Percentiles rank a stretch among this genome's conserved stretches.
Conservation (phyloP, 805 yeast genomes). For the Vanderwaltozyma verrucispora region DNA sequence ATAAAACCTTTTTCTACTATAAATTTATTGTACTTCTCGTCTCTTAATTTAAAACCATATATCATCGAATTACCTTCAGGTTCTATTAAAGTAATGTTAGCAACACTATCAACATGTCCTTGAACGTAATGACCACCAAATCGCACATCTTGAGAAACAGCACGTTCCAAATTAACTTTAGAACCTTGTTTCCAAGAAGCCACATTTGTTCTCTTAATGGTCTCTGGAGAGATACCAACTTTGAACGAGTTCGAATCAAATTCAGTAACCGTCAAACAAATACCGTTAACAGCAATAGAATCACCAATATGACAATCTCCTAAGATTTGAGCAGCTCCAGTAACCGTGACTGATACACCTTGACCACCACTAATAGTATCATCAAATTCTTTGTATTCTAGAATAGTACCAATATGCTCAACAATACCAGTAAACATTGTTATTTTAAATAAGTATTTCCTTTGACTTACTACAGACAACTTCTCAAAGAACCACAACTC, state of each 20-base stretch:
- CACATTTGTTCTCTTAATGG: slow-evolving; percentile 70
- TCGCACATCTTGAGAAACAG: slow-evolving; percentile 64
- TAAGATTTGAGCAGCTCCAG: slow-evolving; percentile 51
- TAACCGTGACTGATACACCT: slow-evolving; percentile 63
- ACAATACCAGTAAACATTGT: slow-evolving; percentile 91
- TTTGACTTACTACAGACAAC: too few species aligned
- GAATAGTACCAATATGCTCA: slow-evolving; percentile 60
- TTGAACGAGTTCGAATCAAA: slow-evolving; percentile 54
- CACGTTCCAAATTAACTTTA: slow-evolving; percentile 83
- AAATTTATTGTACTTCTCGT: slow-evolving; percentile 47
- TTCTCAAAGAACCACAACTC: too few species aligned
- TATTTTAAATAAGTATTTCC: too few species aligned
- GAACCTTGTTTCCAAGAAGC: slow-evolving; percentile 48
- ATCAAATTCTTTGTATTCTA: slow-evolving; percentile 12
- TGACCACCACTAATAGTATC: slow-evolving; percentile 21
- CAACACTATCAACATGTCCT: slow-evolving; percentile 93
- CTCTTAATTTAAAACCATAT: slow-evolving; percentile 64
- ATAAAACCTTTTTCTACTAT: slow-evolving; percentile 95
- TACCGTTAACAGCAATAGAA: slow-evolving; percentile 82
- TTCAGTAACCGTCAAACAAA: slow-evolving; percentile 85
- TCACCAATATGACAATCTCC: slow-evolving; percentile 88
- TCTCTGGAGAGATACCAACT: slow-evolving; percentile 90
- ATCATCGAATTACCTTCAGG: slow-evolving; percentile 71
- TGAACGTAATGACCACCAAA: slow-evolving; percentile 98
- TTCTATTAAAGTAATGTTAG: slow-evolving; percentile 42